phyloP scores from a whole-genome alignment of 2,329 filamentous ascomycete species.

The Microsporum audouinii region DNA sequence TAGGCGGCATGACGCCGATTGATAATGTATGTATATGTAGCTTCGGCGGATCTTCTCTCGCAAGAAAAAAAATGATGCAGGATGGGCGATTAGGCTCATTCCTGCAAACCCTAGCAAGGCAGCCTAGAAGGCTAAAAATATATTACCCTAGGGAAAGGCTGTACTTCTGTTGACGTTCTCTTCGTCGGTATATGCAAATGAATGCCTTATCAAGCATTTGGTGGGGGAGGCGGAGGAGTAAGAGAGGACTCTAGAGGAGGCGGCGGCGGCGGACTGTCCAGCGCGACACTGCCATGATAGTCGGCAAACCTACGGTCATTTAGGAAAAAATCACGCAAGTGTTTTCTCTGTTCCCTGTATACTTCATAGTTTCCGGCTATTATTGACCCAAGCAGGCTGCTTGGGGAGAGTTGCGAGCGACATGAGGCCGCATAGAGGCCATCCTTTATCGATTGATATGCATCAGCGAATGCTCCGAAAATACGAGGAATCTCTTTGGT shows the following conservation, averaged over 20 bases:
- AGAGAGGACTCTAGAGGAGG: constrained; percentile 14
- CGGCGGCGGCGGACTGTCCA: constrained; percentile 12
- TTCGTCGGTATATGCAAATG: not conserved
- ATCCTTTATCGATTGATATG: constrained; percentile 46
- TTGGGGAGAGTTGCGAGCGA: constrained; percentile 8
- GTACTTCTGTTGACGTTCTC: not conserved
- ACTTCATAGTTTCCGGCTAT: constrained; percentile 68
- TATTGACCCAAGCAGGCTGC: constrained; percentile 59
- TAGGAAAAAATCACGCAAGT: constrained; percentile 45
- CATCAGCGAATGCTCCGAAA: constrained; percentile 56
- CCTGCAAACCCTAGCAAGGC: not conserved
- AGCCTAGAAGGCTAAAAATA: not conserved
- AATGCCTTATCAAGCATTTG: not conserved
- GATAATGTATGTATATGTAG: not conserved
- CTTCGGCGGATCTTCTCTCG: not conserved
- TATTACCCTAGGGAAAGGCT: not conserved
- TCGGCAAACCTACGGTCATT: constrained; percentile 27
- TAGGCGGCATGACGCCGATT: not conserved
- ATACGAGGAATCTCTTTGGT: constrained; percentile 60
- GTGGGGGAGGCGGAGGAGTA: constrained; percentile 8
- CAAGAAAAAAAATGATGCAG: not conserved
- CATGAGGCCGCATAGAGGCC: constrained; percentile 39
- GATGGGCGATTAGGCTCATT: not conserved
- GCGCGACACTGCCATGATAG: constrained; percentile 21
- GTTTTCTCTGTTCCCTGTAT: constrained; percentile 58